Evolutionary conservation across 163 green algal species (phyloP), one percentile per base, ranked within the genome.

Genomic region (Coccomyxa subellipsoidea): DNA sequence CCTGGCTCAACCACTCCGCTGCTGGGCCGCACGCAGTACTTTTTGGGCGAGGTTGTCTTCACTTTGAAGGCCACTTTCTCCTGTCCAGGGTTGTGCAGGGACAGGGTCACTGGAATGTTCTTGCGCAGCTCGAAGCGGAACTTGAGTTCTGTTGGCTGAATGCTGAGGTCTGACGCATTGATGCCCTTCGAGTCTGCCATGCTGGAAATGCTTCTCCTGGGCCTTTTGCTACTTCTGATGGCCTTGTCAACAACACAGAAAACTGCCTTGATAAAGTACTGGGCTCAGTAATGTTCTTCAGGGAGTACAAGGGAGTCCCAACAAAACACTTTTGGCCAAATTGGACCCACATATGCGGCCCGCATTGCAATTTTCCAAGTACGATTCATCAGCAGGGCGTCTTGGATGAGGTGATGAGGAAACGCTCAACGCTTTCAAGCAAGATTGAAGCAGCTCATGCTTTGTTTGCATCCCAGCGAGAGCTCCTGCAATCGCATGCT

Each of bases 31-130:
- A 96, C 93, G 75, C 91, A 94, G 83, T 96, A 96, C 83, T 95
- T 96, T 84, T 93, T 96, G 15, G 93, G 93, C 35, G 81, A 91
- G 40, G 93, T 96, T 18, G 93, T 96, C 87, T 96, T 96, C 18
- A 95, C 92, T 84, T 96, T 96, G 87, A 96, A 96, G 2, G 92
- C 93, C 54, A 94, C 82, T 1, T 85, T 82, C 32, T 94, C 88
- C 6, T 32, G 69, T 8, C 69, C 85, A 3, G 87, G 82, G 82
- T 96, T 96, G 54, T 90, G 77, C n/a, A 96, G 87, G 15, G 82
- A 89, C 37, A 96, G 85, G 25, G 88, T 91, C 27, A 91, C 88
- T 2, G 92, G 92, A 27, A 95, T 92, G 85, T 93, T 93, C 85
- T 94, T 95, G 27, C 90, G 84, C 36, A 95, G 85, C 88, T 93